Conservation (phyloP, 192 early-diverging fungal species). For the Thamnidium elegans region DNA sequence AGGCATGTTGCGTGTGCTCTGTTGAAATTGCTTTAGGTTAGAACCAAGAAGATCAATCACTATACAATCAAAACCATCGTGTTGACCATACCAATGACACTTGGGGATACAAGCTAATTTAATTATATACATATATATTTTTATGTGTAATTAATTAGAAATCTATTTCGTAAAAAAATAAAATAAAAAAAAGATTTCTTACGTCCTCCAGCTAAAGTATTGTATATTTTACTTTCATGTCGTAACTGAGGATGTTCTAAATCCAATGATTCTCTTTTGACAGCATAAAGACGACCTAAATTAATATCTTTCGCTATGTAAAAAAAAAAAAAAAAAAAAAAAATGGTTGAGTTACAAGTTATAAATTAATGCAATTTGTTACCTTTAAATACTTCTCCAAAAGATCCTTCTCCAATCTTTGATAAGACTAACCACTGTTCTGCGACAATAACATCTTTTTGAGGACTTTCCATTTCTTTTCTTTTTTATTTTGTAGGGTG, state of each 20-base stretch:
- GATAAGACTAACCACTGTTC: slow-evolving; percentile 51
- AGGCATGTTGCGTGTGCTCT: slow-evolving; percentile 41
- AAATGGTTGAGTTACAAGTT: neutral
- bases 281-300: slow-evolving; percentile 45
- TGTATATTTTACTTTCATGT: slow-evolving; percentile 49
- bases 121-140: neutral
- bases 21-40: slow-evolving; percentile 44
- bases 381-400: slow-evolving; percentile 61
- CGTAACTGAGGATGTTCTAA: slow-evolving; percentile 44
- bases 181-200: slow-evolving; percentile 19
- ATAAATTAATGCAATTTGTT: neutral
- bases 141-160: too few species aligned
- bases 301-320: slow-evolving; percentile 43
- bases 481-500: neutral
- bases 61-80: slow-evolving; percentile 47
- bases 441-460: slow-evolving; percentile 40
- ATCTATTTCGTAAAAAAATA: too few species aligned
- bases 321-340: slow-evolving; percentile 4
- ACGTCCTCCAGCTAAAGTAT: slow-evolving; percentile 44
- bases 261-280: slow-evolving; percentile 47
- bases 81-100: slow-evolving; percentile 53
- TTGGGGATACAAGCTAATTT: slow-evolving; percentile 51
- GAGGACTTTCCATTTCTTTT: neutral
- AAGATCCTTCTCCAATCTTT: slow-evolving; percentile 57
- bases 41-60: slow-evolving; percentile 59